Evolutionary conservation across 2,329 filamentous ascomycete species (phyloP).

Genomic region (Colletotrichum sp.): DNA sequence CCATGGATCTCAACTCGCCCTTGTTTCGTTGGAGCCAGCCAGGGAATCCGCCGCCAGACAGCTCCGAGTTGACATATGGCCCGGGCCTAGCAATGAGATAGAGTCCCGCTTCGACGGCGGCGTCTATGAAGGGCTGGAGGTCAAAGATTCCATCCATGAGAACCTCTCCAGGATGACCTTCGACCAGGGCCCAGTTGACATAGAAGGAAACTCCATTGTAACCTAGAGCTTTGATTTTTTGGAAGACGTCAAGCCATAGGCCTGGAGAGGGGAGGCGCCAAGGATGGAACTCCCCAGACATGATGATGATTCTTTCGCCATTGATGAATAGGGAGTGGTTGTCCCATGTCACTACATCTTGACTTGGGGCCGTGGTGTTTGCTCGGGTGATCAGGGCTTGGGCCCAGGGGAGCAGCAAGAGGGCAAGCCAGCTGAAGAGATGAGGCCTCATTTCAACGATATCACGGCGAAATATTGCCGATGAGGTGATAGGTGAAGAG

Average conservation of each 20-base stretch:
- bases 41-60: constrained; percentile 72
- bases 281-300: constrained; percentile 76
- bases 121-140: constrained; percentile 73
- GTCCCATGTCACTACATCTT: constrained; percentile 68
- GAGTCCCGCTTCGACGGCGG: constrained; percentile 70
- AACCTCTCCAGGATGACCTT: constrained; percentile 71
- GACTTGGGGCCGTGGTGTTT: not conserved
- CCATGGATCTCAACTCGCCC: constrained; percentile 62
- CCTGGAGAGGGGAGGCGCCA: constrained; percentile 43
- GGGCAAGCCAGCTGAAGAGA: not conserved
- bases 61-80: constrained; percentile 75
- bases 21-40: constrained; percentile 72
- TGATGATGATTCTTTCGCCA: constrained; percentile 73
- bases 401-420: not conserved
- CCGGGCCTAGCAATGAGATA: constrained; percentile 72
- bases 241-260: constrained; percentile 69
- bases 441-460: not conserved
- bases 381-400: not conserved
- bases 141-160: constrained; percentile 70
- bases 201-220: constrained; percentile 78
- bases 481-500: not conserved
- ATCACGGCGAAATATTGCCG: not conserved
- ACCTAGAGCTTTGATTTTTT: constrained; percentile 76
- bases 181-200: constrained; percentile 72
- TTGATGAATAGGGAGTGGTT: constrained; percentile 72